Percentiles rank a stretch among this genome's conserved stretches.
These are phyloP conservation scores for Viridothelium virens DNA, from an alignment of 495 filamentous ascomycete species.

Conservation along the genomic window DNA sequence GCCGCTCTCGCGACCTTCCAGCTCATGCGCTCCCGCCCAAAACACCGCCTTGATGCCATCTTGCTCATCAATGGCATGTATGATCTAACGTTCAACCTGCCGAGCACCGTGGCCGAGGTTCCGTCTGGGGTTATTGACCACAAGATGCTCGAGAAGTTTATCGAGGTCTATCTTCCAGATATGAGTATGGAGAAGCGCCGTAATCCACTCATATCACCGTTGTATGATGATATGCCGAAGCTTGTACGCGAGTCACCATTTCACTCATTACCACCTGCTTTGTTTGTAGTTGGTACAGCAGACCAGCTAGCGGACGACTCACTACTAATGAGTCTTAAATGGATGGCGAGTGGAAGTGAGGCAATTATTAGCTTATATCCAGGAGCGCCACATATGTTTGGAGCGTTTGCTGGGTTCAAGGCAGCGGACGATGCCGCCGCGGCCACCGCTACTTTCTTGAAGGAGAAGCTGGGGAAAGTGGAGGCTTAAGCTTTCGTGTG, in stretches of 20 bases:
- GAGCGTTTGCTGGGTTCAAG: constrained; percentile 7
- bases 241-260: constrained; percentile 1
- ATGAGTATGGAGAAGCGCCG: background rate
- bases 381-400: constrained; percentile 7
- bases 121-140: background rate
- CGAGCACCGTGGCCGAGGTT: background rate
- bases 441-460: background rate
- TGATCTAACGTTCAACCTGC: background rate
- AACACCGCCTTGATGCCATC: background rate
- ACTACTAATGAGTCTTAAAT: constrained; percentile 1
- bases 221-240: background rate
- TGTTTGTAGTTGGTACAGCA: background rate
- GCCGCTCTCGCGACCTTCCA: constrained; percentile 11
- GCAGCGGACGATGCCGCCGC: constrained; percentile 6
- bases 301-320: background rate
- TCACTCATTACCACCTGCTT: background rate
- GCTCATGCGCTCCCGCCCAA: background rate
- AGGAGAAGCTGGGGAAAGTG: constrained; percentile 3
- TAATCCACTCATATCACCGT: background rate
- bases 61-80: constrained; percentile 2
- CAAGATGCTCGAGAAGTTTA: background rate
- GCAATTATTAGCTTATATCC: background rate
- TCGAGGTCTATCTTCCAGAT: background rate
- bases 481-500: background rate
- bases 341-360: constrained; percentile 7